Evolutionary conservation across 768 basidiomycete species (phyloP).

Genomic region (Rhizopogon vulgaris): DNA sequence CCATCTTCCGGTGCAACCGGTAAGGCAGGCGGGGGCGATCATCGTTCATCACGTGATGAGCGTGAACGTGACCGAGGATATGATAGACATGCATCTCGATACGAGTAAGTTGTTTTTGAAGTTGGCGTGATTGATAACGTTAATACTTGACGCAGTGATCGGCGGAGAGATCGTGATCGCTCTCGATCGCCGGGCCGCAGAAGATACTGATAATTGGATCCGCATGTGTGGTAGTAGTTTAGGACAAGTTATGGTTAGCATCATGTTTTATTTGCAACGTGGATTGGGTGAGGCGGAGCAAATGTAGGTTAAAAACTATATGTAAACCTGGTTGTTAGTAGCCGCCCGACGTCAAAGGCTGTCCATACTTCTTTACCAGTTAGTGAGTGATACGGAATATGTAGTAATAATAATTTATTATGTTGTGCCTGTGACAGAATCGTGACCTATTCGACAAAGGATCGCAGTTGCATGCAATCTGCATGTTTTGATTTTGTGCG

Average conservation of each 20-base stretch:
- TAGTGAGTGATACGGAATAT: slow-evolving; percentile 12
- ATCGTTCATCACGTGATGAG: slow-evolving; percentile 55
- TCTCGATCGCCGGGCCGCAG: slow-evolving; percentile 67
- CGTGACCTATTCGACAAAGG: slow-evolving; percentile 13
- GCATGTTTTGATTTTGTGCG: slow-evolving; percentile 9
- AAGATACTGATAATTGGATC: slow-evolving; percentile 38
- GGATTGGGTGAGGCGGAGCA: slow-evolving; percentile 17
- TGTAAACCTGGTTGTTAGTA: background rate
- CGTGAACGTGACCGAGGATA: slow-evolving; percentile 65
- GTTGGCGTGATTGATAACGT: slow-evolving; percentile 16
- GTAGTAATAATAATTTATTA: slow-evolving; percentile 22
- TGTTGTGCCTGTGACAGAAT: slow-evolving; percentile 31
- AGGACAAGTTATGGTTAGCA: background rate
- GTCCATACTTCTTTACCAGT: no score
- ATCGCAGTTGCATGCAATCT: slow-evolving; percentile 7
- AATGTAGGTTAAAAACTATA: slow-evolving; percentile 2
- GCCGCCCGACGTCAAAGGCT: no score
- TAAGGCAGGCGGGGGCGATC: slow-evolving; percentile 41
- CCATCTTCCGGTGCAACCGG: slow-evolving; percentile 32
- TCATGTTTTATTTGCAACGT: slow-evolving; percentile 16
- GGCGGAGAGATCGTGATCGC: slow-evolving; percentile 67
- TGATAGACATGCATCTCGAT: slow-evolving; percentile 66
- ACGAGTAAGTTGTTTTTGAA: slow-evolving; percentile 50
- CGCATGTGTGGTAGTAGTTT: background rate
- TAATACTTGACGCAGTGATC: slow-evolving; percentile 40